These are phyloP conservation scores for Colletotrichum tropicicola DNA, from an alignment of 2,329 filamentous ascomycete genomes.

Conservation along the genomic window DNA sequence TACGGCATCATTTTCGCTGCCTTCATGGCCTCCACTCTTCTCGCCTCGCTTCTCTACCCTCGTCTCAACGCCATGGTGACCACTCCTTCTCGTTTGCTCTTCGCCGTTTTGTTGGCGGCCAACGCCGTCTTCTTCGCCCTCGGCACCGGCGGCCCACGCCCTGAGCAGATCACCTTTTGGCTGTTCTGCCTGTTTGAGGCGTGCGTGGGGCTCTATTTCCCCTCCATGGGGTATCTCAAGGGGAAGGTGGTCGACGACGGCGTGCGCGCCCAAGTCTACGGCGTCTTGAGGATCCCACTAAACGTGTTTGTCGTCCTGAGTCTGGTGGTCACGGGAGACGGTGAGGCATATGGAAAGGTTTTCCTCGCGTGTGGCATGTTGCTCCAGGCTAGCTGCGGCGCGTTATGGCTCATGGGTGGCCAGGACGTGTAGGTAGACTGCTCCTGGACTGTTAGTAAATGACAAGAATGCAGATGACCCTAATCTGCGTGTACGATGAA, in stretches of 20 bases:
- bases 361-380: conserved; percentile 42
- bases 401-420: conserved; percentile 34
- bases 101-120: conserved; percentile 48
- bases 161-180: conserved; percentile 57
- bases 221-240: conserved; percentile 61
- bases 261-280: conserved; percentile 61
- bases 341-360: conserved; percentile 37
- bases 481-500: too few relatives aligned
- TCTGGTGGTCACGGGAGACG: conserved; percentile 46
- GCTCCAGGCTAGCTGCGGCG: conserved; percentile 38
- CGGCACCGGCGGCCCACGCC: conserved; percentile 35
- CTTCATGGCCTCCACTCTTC: conserved; percentile 68
- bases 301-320: conserved; percentile 65
- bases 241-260: conserved; percentile 61
- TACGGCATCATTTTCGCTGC: conserved; percentile 65
- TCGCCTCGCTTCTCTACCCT: conserved; percentile 63
- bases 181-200: conserved; percentile 65
- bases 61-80: conserved; percentile 23
- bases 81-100: conserved; percentile 37
- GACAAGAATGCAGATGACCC: too few relatives aligned
- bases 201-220: conserved; percentile 65
- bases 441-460: background rate
- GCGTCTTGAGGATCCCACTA: conserved; percentile 63
- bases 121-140: conserved; percentile 48
- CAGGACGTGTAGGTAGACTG: conserved; percentile 4